These are phyloP conservation scores for Mallotus japonicus DNA, from an alignment of 441 rosid genomes.

Conservation along the genomic window DNA sequence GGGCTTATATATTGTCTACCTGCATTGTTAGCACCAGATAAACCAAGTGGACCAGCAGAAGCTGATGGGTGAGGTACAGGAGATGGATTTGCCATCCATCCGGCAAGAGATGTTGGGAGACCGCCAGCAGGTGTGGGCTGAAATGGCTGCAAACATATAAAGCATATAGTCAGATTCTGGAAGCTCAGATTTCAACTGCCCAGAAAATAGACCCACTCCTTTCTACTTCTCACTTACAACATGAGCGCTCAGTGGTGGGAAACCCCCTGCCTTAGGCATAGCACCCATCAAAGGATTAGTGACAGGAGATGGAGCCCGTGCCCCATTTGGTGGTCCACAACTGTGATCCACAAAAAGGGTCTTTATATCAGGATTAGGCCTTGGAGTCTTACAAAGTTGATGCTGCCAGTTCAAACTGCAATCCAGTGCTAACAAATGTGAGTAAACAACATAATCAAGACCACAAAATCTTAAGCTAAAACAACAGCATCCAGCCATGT, in stretches of 20 bases:
- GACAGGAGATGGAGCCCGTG: constrained; percentile 73
- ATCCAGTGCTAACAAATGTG: constrained; percentile 13
- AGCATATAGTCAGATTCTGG: constrained; percentile 7
- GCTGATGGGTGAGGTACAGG: constrained; percentile 64
- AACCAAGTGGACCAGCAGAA: constrained; percentile 65
- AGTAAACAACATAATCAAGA: not conserved
- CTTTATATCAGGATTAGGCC: constrained; percentile 79
- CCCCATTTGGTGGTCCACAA: constrained; percentile 73
- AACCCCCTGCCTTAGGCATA: constrained; percentile 60
- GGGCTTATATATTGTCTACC: constrained; percentile 33
- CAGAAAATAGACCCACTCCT: not conserved
- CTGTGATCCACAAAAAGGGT: constrained; percentile 75
- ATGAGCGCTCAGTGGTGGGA: constrained; percentile 60
- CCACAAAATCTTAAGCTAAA: constrained; percentile 4
- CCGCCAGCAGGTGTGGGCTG: constrained; percentile 64
- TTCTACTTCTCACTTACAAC: constrained; percentile 51
- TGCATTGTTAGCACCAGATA: constrained; percentile 55
- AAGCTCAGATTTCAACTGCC: constrained; percentile 17
- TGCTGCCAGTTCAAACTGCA: constrained; percentile 90
- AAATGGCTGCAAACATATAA: constrained; percentile 55
- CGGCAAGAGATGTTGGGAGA: constrained; percentile 68
- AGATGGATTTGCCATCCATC: constrained; percentile 81
- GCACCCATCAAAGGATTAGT: constrained; percentile 67
- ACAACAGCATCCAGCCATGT: constrained; percentile 1
- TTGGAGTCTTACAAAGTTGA: constrained; percentile 79